phyloP scores from a whole-genome alignment of 345 rosid species.

The Theobroma cacao region DNA sequence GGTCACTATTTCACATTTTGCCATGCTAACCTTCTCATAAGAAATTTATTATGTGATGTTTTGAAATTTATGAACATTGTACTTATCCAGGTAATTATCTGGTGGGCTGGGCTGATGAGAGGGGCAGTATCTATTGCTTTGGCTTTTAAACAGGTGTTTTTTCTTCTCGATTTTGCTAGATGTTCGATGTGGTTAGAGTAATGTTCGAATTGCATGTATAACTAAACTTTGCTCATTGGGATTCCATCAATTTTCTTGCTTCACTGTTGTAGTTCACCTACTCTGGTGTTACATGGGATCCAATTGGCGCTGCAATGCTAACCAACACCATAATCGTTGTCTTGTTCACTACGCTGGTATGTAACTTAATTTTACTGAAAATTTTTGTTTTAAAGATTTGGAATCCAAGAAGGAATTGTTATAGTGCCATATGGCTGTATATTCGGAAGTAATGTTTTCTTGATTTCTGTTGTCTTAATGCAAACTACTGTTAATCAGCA shows the following conservation, averaged over 20 bases:
- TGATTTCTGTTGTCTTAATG: background rate
- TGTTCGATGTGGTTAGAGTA: background rate
- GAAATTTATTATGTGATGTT: background rate
- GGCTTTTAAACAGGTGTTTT: slow-evolving; percentile 81
- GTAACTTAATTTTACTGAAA: background rate
- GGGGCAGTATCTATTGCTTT: slow-evolving; percentile 93
- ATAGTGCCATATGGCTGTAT: background rate
- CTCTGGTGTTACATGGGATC: slow-evolving; percentile 70
- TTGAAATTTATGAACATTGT: background rate
- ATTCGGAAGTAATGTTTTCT: background rate
- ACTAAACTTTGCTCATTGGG: background rate
- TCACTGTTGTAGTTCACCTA: slow-evolving; percentile 56
- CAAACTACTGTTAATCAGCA: too few species aligned
- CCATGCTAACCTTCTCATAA: background rate
- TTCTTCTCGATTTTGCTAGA: background rate
- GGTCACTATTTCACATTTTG: slow-evolving; percentile 31
- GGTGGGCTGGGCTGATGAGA: slow-evolving; percentile 98
- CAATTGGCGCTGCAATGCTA: slow-evolving; percentile 65
- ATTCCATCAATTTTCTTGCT: background rate
- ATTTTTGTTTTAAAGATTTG: background rate
- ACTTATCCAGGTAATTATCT: slow-evolving; percentile 59
- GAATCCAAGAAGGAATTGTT: background rate
- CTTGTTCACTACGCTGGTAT: slow-evolving; percentile 72
- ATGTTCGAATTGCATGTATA: background rate
- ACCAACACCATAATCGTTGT: slow-evolving; percentile 66